Percentiles rank a stretch among this genome's conserved stretches.
Evolutionary conservation across 345 rosid genomes (phyloP).

Genomic region (Euphorbia peplus): DNA sequence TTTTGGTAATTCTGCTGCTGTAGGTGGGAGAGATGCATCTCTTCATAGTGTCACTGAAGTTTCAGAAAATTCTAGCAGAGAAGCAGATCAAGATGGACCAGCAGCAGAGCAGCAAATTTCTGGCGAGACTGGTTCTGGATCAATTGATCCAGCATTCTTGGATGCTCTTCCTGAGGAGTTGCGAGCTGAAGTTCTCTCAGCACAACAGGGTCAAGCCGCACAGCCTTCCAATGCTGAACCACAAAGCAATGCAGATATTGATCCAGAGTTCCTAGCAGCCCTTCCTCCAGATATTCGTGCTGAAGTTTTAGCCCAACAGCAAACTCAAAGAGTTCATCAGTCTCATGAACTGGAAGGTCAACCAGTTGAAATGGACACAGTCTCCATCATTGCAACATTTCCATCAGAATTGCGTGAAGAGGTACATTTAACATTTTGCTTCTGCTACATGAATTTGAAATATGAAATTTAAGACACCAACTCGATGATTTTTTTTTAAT

Average conservation of each 20-base stretch:
- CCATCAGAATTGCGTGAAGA: slow-evolving; percentile 96
- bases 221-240: slow-evolving; percentile 69
- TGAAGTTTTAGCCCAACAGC: slow-evolving; percentile 93
- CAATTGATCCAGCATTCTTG: slow-evolving; percentile 95
- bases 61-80: slow-evolving; percentile 81
- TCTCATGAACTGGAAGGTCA: slow-evolving; percentile 98
- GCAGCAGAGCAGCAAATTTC: slow-evolving; percentile 59
- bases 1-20: slow-evolving; percentile 47
- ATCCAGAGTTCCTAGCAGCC: slow-evolving; percentile 97
- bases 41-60: slow-evolving; percentile 93
- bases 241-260: slow-evolving; percentile 78
- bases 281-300: slow-evolving; percentile 96
- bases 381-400: slow-evolving; percentile 94
- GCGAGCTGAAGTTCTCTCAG: slow-evolving; percentile 95
- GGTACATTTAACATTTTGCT: slow-evolving; percentile 36
- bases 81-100: slow-evolving; percentile 75
- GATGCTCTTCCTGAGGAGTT: slow-evolving; percentile 97
- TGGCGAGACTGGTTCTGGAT: slow-evolving; percentile 60
- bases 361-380: slow-evolving; percentile 99
- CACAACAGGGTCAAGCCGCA: slow-evolving; percentile 77
- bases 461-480: not conserved
- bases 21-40: slow-evolving; percentile 64
- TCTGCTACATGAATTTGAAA: slow-evolving; percentile 7
- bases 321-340: slow-evolving; percentile 85
- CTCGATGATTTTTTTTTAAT: not conserved